Percentiles rank a stretch among this genome's conserved stretches.
Evolutionary conservation across 1,139 yeast species (phyloP).

Genomic region (Pichia norvegensis): DNA sequence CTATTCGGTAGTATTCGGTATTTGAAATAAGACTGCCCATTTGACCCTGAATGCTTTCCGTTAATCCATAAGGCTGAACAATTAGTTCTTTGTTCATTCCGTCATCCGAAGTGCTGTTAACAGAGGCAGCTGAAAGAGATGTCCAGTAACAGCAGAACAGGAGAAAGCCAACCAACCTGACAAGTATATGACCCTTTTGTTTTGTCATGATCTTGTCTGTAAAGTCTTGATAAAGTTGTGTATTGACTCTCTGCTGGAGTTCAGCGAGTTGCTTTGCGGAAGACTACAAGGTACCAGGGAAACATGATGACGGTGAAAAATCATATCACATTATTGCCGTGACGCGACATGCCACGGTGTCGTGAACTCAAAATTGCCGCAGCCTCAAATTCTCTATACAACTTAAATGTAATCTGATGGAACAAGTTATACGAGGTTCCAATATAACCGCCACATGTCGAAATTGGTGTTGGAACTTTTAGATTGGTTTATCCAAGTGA

Average conservation of each 20-base stretch:
- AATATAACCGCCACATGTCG: too few species aligned
- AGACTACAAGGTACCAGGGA: too few species aligned
- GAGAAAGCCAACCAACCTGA: not conserved
- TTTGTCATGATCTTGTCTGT: too few species aligned
- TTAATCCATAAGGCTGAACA: slow-evolving; percentile 1
- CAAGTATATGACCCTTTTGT: too few species aligned
- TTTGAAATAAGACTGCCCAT: slow-evolving; percentile 7
- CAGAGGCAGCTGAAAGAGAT: not conserved
- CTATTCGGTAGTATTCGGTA: slow-evolving; percentile 14
- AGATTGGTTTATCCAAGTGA: slow-evolving; percentile 30
- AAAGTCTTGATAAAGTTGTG: too few species aligned
- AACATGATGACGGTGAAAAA: too few species aligned
- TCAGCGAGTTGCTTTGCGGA: too few species aligned
- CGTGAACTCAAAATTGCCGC: not conserved
- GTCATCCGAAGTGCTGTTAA: not conserved
- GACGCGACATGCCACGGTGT: not conserved
- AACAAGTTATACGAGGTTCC: too few species aligned
- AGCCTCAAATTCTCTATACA: not conserved
- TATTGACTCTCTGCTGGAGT: too few species aligned
- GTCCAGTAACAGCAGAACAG: not conserved
- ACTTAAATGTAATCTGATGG: too few species aligned
- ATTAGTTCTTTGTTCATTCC: slow-evolving; percentile 3
- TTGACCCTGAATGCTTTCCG: not conserved
- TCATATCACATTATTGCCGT: too few species aligned
- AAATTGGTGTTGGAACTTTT: slow-evolving; percentile 24